Evolutionary conservation across 805 yeast genomes (phyloP).

Genomic region (Suhomyces tanzawaensis): DNA sequence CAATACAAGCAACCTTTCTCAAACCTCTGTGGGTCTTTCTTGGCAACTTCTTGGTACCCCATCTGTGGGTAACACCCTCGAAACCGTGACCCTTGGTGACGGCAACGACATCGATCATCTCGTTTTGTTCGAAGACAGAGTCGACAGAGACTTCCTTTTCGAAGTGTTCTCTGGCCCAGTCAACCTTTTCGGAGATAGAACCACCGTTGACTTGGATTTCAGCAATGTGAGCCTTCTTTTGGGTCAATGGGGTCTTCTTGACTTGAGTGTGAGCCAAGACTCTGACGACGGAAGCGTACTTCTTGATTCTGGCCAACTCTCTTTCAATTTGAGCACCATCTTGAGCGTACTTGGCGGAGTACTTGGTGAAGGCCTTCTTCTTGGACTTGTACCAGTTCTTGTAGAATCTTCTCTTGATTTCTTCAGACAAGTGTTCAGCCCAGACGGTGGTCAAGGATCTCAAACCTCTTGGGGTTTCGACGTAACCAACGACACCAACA

Average conservation of each 20-base stretch:
- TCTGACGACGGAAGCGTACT: constrained; percentile 98
- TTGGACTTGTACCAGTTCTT: constrained; percentile 99
- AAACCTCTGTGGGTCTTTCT: constrained; percentile 99
- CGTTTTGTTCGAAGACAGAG: constrained; percentile 97
- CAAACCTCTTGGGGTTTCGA: constrained; percentile 99
- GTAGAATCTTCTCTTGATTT: constrained; percentile 99
- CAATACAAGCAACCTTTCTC: constrained; percentile 99
- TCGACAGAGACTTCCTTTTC: constrained; percentile 97
- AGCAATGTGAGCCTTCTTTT: constrained; percentile 99
- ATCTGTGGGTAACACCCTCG: constrained; percentile 99
- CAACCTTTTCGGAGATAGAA: constrained; percentile 93
- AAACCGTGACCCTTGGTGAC: constrained; percentile 99
- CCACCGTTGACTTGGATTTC: constrained; percentile 99
- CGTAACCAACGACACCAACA: constrained; percentile 99
- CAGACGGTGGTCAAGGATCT: constrained; percentile 99
- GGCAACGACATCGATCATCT: constrained; percentile 97
- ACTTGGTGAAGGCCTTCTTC: constrained; percentile 99
- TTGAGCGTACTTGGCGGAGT: constrained; percentile 96
- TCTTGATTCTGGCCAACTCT: constrained; percentile 97
- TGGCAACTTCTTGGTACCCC: constrained; percentile 99
- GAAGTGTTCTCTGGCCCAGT: constrained; percentile 98
- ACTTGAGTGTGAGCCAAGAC: constrained; percentile 99
- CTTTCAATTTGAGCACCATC: constrained; percentile 85
- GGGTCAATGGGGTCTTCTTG: constrained; percentile 98
- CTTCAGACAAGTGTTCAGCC: constrained; percentile 99